Evolutionary conservation across 257 asterid genomes (phyloP).

Genomic region (Craterostigma plantagineum): DNA sequence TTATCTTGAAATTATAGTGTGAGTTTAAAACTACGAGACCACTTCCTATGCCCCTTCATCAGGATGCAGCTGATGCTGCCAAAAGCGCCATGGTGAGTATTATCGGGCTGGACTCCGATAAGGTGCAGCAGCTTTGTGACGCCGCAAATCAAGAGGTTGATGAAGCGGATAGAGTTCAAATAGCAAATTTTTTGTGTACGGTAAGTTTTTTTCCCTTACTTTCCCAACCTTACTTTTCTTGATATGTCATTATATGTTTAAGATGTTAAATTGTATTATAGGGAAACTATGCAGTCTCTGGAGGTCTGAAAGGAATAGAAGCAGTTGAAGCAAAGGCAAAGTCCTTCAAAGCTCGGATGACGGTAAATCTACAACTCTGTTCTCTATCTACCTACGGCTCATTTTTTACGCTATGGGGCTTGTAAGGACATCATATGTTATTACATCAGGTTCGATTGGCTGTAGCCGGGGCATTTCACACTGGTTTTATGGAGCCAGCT

Average conservation of each 20-base stretch:
- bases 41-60: neutral
- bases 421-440: slow-evolving; percentile 6
- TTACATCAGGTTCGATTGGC: slow-evolving; percentile 62
- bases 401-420: slow-evolving; percentile 1
- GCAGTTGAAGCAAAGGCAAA: slow-evolving; percentile 96
- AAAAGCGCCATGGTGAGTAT: slow-evolving; percentile 93
- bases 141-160: slow-evolving; percentile 97
- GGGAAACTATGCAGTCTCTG: slow-evolving; percentile 98
- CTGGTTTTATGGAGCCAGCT: slow-evolving; percentile 91
- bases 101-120: slow-evolving; percentile 81
- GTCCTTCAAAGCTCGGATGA: slow-evolving; percentile 92
- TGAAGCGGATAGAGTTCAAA: slow-evolving; percentile 75
- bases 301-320: slow-evolving; percentile 92
- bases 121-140: slow-evolving; percentile 88
- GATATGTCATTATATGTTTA: neutral
- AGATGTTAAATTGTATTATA: slow-evolving; percentile 10
- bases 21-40: neutral
- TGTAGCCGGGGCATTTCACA: slow-evolving; percentile 97
- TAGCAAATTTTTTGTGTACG: slow-evolving; percentile 89
- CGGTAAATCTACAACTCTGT: slow-evolving; percentile 41
- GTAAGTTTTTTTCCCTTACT: slow-evolving; percentile 40
- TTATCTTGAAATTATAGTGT: slow-evolving; percentile 4
- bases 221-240: neutral
- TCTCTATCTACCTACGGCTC: neutral
- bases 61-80: slow-evolving; percentile 97